These are phyloP conservation scores for Trichoderma gracile DNA, from an alignment of 2,329 filamentous ascomycete genomes.

Conservation along the genomic window DNA sequence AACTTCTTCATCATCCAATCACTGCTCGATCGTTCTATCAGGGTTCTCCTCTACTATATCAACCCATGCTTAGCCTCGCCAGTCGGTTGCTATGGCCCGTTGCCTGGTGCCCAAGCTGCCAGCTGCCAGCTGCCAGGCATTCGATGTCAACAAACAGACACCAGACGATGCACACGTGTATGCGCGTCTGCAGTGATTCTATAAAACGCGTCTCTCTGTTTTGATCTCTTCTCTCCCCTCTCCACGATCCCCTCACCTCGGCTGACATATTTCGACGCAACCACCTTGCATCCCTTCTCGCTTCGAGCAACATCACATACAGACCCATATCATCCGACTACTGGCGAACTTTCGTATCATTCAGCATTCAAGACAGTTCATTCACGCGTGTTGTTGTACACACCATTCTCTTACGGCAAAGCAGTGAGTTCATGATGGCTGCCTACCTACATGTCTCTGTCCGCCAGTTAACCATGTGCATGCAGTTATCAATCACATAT, in stretches of 20 bases:
- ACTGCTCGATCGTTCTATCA: too few relatives aligned
- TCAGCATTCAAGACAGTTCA: background rate
- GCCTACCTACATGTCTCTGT: background rate
- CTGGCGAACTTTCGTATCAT: background rate
- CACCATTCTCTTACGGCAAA: too few relatives aligned
- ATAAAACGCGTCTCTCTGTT: background rate
- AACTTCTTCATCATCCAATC: too few relatives aligned
- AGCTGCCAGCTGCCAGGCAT: background rate
- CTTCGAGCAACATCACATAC: too few relatives aligned
- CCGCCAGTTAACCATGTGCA: background rate
- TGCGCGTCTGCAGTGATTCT: background rate
- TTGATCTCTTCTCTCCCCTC: background rate
- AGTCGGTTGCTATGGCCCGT: too few relatives aligned
- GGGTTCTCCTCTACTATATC: too few relatives aligned
- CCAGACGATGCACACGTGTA: background rate
- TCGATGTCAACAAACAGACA: background rate
- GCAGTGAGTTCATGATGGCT: too few relatives aligned
- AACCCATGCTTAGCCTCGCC: too few relatives aligned
- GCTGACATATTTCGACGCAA: too few relatives aligned
- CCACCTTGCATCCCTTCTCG: background rate
- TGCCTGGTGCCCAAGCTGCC: background rate
- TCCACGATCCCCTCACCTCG: background rate
- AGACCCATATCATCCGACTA: too few relatives aligned
- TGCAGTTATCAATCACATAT: background rate
- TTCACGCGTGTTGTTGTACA: too few relatives aligned